phyloP scores from a whole-genome alignment of 2,329 filamentous ascomycete species.

The Exutisphaerella laricina region DNA sequence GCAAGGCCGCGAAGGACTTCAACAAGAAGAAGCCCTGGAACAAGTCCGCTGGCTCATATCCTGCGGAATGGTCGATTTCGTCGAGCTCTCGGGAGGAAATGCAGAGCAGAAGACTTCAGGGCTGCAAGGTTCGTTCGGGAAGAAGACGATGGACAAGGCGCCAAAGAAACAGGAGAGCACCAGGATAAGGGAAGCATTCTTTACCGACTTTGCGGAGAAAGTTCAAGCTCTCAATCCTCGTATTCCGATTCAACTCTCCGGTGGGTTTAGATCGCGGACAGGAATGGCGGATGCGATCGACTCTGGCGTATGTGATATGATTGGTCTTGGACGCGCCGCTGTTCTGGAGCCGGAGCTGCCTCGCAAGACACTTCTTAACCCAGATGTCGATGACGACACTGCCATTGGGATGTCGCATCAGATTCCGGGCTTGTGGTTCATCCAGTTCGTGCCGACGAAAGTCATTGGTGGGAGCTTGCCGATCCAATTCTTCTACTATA shows the following conservation, averaged over 20 bases:
- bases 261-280: slow-evolving; percentile 54
- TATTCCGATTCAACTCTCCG: slow-evolving; percentile 46
- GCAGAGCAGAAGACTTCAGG: slow-evolving; percentile 22
- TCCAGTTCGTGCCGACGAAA: slow-evolving; percentile 30
- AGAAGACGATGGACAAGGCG: slow-evolving; percentile 34
- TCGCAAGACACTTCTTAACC: slow-evolving; percentile 33
- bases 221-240: slow-evolving; percentile 25
- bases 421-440: slow-evolving; percentile 32
- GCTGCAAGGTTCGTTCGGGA: slow-evolving; percentile 22
- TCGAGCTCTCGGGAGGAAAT: slow-evolving; percentile 62
- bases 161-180: slow-evolving; percentile 35
- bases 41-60: slow-evolving; percentile 50
- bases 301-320: slow-evolving; percentile 45
- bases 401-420: slow-evolving; percentile 28
- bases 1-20: slow-evolving; percentile 18
- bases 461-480: slow-evolving; percentile 31
- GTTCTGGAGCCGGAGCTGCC: slow-evolving; percentile 43
- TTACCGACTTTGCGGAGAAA: slow-evolving; percentile 55
- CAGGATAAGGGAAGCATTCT: slow-evolving; percentile 58
- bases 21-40: slow-evolving; percentile 50
- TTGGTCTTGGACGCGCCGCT: slow-evolving; percentile 46
- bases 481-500: slow-evolving; percentile 35
- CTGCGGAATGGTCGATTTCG: slow-evolving; percentile 54
- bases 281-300: slow-evolving; percentile 48
- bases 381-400: slow-evolving; percentile 24